Evolutionary conservation across 2,329 filamentous ascomycete genomes (phyloP).

Genomic region (Colletotrichum sp.): DNA sequence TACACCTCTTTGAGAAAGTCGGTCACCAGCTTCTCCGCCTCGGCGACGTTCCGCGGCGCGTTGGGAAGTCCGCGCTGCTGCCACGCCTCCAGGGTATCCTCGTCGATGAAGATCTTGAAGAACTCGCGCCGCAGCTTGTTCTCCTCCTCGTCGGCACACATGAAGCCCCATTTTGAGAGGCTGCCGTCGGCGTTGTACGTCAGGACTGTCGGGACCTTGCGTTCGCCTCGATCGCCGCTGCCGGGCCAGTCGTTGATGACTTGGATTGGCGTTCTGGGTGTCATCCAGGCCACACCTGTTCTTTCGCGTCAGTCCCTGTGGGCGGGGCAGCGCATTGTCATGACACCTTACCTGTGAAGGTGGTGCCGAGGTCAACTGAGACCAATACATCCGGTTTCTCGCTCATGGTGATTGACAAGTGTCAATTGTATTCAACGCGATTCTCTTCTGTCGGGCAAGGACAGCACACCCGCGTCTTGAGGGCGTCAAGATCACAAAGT

Average conservation of each 20-base stretch:
- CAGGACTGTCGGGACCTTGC: constrained; percentile 58
- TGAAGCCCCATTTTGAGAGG: constrained; percentile 58
- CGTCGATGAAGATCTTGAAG: constrained; percentile 62
- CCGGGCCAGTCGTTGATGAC: constrained; percentile 60
- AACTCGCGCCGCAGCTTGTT: constrained; percentile 48
- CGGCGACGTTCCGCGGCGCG: constrained; percentile 41
- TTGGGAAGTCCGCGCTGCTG: constrained; percentile 48
- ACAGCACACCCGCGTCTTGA: background rate
- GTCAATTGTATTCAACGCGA: background rate
- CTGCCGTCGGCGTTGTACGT: constrained; percentile 47
- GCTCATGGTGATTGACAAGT: background rate
- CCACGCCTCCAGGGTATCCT: constrained; percentile 44
- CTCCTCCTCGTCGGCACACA: constrained; percentile 53
- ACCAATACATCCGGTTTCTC: constrained; percentile 33
- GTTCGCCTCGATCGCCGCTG: constrained; percentile 54
- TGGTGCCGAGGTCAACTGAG: constrained; percentile 50
- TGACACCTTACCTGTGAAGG: constrained; percentile 42
- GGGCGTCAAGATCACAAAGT: background rate
- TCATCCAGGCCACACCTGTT: constrained; percentile 42
- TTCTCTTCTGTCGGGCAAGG: background rate
- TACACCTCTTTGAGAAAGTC: constrained; percentile 58
- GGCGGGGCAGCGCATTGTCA: accelerated
- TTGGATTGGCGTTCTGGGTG: constrained; percentile 41
- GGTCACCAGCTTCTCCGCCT: constrained; percentile 51
- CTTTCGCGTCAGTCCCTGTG: background rate